Base-by-base conservation (phyloP, 805 yeast genomes). In the Torulaspora delbrueckii region DNA sequence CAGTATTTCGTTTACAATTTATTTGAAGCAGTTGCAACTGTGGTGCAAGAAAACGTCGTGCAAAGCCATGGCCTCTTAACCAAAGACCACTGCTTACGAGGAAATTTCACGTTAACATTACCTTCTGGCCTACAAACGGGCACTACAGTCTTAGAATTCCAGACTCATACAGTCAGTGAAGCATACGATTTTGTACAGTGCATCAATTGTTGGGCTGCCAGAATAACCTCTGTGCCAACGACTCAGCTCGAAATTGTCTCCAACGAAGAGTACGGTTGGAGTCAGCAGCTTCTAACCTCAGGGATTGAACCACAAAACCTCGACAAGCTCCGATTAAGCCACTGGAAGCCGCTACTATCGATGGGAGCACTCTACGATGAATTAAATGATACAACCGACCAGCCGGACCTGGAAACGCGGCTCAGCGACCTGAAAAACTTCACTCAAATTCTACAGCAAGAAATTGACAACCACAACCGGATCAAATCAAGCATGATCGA, bases 171-270 rank as follows among this genome's bases (percentile, higher is more conserved):
- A 10, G 60, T 69, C 19, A 85, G 81, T 53, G 77, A 78, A 47
- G 93, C 96, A 0, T 66, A 69, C 35, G 84, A 80, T 58, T 86
- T 78, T 63, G 79, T 85, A 13, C 77, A 82, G 54, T 79, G 91
- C 4, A 82, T 93, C 65, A 89, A 88, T 63, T 89, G 86, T 62
- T 89, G 96, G 96, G 86, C 95, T 2, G 86, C 91, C 1, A 76
- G 93, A 53, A 76, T 85, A 30, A 83, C 95, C 5, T 83, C 89
- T 12, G 82, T 86, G 16, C 96, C 96, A 3, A 73, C 70, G 26
- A 49, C 81, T 0, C 85, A 82, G 56, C 83, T 80, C 45, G 80
- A 84, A 51, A 73, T 86, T 26, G 80, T 88, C 2, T 81, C 91
- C 5, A 76, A 72, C 43, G 76, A 82, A 47, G 95, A 89, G 60